Evolutionary conservation across 257 asterid genomes (phyloP), one percentile per base, ranked within the genome.

Genomic region (Lantana camara): DNA sequence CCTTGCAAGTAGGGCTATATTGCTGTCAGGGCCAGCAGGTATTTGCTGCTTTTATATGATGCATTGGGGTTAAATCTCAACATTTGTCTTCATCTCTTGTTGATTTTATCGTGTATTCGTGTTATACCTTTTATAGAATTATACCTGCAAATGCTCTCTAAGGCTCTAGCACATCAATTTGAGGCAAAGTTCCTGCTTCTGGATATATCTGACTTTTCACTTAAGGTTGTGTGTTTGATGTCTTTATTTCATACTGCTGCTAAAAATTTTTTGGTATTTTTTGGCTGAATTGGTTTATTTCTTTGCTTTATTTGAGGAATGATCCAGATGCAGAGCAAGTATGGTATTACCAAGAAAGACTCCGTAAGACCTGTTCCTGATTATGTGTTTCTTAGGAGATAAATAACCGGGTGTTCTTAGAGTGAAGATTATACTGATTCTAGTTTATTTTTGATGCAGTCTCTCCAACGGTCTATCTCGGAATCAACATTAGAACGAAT

Each of bases 11-110:
- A 79, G 98, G 73, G 84, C 96, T 56, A 84, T 91, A 73, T 73
- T 86, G 80, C 88, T 91, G 49, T 82, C 96, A 4, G 98, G 96
- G 57, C 95, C 91, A 34, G 82, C 91, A 68, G 98, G 98, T 91
- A 80, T 22, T 69, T 40, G 17, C 37, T 3, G 40, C 21, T 55
- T 41, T 44, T 29, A n/a, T 46, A 53, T 12, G 4, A 38, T 47
- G 11, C 68, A 19, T 38, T 12, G 38, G n/a, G 44, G 47, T 38
- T 11, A 45, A 23, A 51, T 30, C 19, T 61, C 19, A 35, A 34
- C 17, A 22, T 65, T 24, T 49, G 20, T 41, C 9, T 23, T 23
- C 53, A 30, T 19, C 54, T 56, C 30, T 23, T 51, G 44, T 16
- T 51, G 11, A 17, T 60, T 29, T 66, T 21, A 11, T 61, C 60